Base-by-base conservation (phyloP, 129 eudicot species). In the Saussurea involucrata region DNA sequence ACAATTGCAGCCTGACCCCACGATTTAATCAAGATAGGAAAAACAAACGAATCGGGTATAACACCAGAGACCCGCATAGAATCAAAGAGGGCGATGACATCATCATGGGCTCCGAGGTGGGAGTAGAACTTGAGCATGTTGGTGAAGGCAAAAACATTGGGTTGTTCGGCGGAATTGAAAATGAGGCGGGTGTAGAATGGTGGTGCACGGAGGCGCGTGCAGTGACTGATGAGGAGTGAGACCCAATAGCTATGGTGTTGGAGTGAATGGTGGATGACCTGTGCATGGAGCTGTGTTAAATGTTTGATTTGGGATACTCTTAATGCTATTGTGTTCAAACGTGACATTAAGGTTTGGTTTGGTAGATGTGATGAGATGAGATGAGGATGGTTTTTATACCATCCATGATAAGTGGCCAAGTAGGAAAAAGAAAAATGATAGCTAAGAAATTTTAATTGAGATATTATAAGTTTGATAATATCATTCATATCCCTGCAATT, bases 131-230 rank as follows among this genome's bases (percentile, higher is more conserved):
- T 87, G 85, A 92, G 84, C 93, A 92, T 87, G 81, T 69, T 84
- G 73, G 92, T 89, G 85, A 84, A 89, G 20, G 79, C 83, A 67
- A 67, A 67, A 71, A 74, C 86, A 78, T 79, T 82, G 71, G 92
- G 95, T 27, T 60, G 74, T 68, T 77, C 63, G 25, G 85, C 32
- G 0, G 91, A 84, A 75, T 75, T 24, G 87, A 92, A 89, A 61
- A 92, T 82, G 72, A 74, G 88, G 27, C 77, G 69, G 5, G 95
- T 21, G 75, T 92, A 89, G 6, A 42, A 20, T 0, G 85, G 85
- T 17, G 97, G 95, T 22, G 95, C 91, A 13, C 83, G 85, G 76
- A 83, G 76, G 76, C 95, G 95, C 71, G 95, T 87, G 88, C 95
- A 89, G 76, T 69, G 83, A 66, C 28, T 69, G 79, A 92, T 76